These are phyloP conservation scores for Oryza meyeriana DNA, from an alignment of 176 grass and related monocot species.

Conservation along the genomic window DNA sequence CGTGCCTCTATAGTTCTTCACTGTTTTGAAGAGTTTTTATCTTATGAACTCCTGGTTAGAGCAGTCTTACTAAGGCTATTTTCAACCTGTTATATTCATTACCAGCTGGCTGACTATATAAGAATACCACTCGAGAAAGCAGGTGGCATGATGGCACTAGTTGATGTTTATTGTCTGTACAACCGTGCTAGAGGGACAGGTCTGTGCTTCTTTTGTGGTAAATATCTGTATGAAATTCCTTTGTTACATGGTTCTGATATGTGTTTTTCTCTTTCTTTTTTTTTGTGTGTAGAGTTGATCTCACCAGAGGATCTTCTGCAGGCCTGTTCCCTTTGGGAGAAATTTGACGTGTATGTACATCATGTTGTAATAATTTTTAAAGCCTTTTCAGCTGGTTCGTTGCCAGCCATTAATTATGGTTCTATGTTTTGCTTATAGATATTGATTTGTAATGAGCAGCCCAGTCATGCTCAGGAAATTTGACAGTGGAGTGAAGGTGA, in stretches of 20 bases:
- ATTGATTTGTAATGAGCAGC: slow-evolving; percentile 76
- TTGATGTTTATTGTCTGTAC: slow-evolving; percentile 93
- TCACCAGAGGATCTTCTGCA: slow-evolving; percentile 99
- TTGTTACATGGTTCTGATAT: slow-evolving; percentile 20
- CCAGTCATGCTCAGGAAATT: slow-evolving; percentile 95
- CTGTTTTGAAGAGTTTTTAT: neutral
- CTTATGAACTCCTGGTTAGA: neutral
- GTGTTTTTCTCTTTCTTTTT: slow-evolving; percentile 14
- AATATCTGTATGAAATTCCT: slow-evolving; percentile 8
- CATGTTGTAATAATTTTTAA: neutral
- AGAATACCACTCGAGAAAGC: slow-evolving; percentile 86
- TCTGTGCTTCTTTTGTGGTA: slow-evolving; percentile 40
- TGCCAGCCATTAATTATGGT: slow-evolving; percentile 42
- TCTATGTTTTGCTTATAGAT: slow-evolving; percentile 63
- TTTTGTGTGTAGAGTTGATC: slow-evolving; percentile 72
- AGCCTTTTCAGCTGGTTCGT: slow-evolving; percentile 43
- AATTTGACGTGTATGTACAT: slow-evolving; percentile 98
- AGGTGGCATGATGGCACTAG: slow-evolving; percentile 93
- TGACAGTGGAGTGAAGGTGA: slow-evolving; percentile 98
- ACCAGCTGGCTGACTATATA: slow-evolving; percentile 86
- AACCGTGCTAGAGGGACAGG: slow-evolving; percentile 97
- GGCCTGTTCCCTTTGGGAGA: slow-evolving; percentile 93
- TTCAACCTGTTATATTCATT: slow-evolving; percentile 6
- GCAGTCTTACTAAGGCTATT: slow-evolving; percentile 2
- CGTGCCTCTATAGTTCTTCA: slow-evolving; percentile 12